Evolutionary conservation across 805 yeast species (phyloP).

Genomic region (Nakazawaea anatomiae): DNA sequence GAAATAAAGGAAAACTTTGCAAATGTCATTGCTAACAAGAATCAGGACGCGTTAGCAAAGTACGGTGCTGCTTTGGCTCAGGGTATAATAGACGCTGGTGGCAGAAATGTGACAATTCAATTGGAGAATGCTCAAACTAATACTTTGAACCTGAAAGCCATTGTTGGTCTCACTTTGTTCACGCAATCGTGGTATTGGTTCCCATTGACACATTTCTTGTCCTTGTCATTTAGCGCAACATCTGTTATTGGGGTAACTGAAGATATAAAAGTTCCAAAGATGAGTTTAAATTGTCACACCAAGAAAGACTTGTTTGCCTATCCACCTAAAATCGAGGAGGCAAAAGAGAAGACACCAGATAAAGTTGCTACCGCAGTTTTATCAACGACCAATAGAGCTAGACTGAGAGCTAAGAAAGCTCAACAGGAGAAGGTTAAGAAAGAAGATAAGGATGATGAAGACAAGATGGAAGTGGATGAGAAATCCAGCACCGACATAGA

Average conservation of each 20-base stretch:
- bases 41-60: conserved; percentile 94
- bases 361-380: conserved; percentile 89
- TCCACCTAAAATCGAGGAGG: conserved; percentile 82
- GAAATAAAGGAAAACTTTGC: conserved; percentile 70
- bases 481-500: conserved; percentile 12
- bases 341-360: conserved; percentile 77
- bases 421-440: conserved; percentile 46
- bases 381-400: conserved; percentile 91
- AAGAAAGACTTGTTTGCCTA: conserved; percentile 77
- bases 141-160: conserved; percentile 83
- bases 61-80: conserved; percentile 97
- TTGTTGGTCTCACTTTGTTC: conserved; percentile 87
- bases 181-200: conserved; percentile 98
- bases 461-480: conserved; percentile 34
- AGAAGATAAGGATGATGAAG: conserved; percentile 34
- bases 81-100: conserved; percentile 98
- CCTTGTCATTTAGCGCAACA: conserved; percentile 90
- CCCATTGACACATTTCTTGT: conserved; percentile 90
- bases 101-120: conserved; percentile 92
- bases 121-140: conserved; percentile 86
- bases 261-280: conserved; percentile 82
- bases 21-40: conserved; percentile 75
- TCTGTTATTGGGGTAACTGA: conserved; percentile 80
- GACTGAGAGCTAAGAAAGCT: conserved; percentile 77
- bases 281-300: conserved; percentile 74